Conservation (phyloP, 2,329 filamentous ascomycete species). For the Keithomyces neogunnii region DNA sequence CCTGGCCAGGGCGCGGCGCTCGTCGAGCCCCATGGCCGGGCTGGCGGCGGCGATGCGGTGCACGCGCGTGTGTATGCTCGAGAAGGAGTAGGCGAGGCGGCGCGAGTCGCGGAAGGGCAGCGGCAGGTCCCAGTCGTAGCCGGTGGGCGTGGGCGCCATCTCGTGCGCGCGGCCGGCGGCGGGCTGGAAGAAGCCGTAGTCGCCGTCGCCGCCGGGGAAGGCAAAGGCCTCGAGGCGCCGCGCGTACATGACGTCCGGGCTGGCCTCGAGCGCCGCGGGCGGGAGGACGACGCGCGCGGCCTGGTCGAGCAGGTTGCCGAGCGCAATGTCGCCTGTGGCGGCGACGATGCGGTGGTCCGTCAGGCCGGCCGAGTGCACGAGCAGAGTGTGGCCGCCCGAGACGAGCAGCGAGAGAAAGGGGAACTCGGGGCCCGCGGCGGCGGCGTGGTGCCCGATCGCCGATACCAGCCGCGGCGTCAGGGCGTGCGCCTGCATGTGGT, state of each 20-base stretch:
- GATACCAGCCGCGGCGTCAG: constrained; percentile 72
- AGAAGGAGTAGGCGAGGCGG: constrained; percentile 64
- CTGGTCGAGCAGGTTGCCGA: constrained; percentile 88
- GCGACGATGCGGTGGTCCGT: constrained; percentile 67
- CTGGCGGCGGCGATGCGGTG: constrained; percentile 32
- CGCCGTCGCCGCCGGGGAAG: constrained; percentile 42
- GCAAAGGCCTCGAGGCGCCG: constrained; percentile 71
- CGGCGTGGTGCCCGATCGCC: constrained; percentile 39
- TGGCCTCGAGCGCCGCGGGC: constrained; percentile 38
- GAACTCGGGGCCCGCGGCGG: constrained; percentile 45
- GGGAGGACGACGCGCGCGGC: constrained; percentile 71
- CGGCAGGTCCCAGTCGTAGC: constrained; percentile 54
- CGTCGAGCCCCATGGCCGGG: constrained; percentile 38
- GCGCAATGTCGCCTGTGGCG: constrained; percentile 67
- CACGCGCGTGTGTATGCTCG: constrained; percentile 51
- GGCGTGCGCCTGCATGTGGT: constrained; percentile 97
- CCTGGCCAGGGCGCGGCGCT: constrained; percentile 61
- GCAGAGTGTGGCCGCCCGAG: constrained; percentile 85
- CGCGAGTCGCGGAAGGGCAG: constrained; percentile 55
- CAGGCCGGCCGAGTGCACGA: constrained; percentile 64
- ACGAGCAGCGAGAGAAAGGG: constrained; percentile 85
- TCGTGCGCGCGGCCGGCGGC: constrained; percentile 52
- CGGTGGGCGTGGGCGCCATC: constrained; percentile 31
- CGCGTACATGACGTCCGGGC: constrained; percentile 68
- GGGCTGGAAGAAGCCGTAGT: constrained; percentile 45